phyloP scores from a whole-genome alignment of 306 rosid genomes.

The Pyrus betulifolia region DNA sequence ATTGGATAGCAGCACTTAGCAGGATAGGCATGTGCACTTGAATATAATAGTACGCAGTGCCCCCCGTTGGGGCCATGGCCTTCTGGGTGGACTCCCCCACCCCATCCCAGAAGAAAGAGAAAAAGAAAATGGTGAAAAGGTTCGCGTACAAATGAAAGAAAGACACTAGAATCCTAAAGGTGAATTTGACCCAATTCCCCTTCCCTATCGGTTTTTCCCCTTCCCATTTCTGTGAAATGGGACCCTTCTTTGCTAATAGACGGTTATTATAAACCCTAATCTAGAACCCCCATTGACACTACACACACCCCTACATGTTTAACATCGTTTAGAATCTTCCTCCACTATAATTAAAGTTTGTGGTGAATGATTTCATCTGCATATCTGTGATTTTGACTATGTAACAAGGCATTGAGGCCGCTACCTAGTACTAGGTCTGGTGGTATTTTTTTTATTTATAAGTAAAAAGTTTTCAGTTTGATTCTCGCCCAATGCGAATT shows the following conservation, averaged over 20 bases:
- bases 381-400: background rate
- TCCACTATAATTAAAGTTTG: background rate
- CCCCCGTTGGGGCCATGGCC: background rate
- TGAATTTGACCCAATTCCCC: slow-evolving; percentile 21
- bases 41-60: background rate
- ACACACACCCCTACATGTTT: background rate
- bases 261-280: background rate
- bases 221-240: slow-evolving; percentile 8
- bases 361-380: background rate
- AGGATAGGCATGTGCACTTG: slow-evolving; percentile 21
- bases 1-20: background rate
- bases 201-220: background rate
- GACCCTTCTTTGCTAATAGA: background rate
- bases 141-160: slow-evolving; percentile 19
- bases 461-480: too few species aligned
- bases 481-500: rapidly evolving
- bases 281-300: background rate
- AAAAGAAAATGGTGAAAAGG: slow-evolving; percentile 8
- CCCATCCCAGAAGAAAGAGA: background rate
- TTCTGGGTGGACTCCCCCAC: slow-evolving; percentile 1
- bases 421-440: too few species aligned
- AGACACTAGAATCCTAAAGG: slow-evolving; percentile 24
- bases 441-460: too few species aligned
- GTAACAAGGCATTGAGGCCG: background rate
- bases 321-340: background rate